A percentile compares a stretch with the other conserved stretches of the same genome.
Evolutionary conservation across 768 basidiomycete genomes (phyloP).

Genomic region (Boletus eberwhitei): DNA sequence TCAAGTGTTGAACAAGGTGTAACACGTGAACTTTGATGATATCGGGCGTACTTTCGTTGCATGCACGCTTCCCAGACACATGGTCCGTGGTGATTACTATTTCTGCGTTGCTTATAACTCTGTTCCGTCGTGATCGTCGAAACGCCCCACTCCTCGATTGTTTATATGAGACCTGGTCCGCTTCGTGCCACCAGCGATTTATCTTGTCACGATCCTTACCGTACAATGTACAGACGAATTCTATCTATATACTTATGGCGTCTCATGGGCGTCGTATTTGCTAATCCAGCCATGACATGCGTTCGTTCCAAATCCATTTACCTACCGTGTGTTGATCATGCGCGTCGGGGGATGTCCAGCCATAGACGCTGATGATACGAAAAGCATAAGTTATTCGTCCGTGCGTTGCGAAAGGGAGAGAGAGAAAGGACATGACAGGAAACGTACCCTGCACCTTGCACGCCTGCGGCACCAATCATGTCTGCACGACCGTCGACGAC

Average conservation of each 20-base stretch:
- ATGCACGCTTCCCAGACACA: constrained; percentile 14
- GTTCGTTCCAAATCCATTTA: constrained; percentile 45
- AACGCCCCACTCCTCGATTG: constrained; percentile 9
- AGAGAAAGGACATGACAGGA: no score
- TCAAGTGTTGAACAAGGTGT: constrained; percentile 59
- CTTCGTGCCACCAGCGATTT: constrained; percentile 10
- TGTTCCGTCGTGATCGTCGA: constrained; percentile 9
- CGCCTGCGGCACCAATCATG: constrained; percentile 62
- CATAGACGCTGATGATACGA: constrained; percentile 15
- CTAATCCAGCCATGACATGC: constrained; percentile 49
- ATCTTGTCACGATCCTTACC: constrained; percentile 30
- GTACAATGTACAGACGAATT: constrained; percentile 28
- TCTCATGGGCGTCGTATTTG: constrained; percentile 26
- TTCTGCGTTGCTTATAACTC: constrained; percentile 13
- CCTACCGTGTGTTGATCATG: constrained; percentile 24
- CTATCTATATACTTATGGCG: constrained; percentile 22
- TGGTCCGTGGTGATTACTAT: constrained; percentile 13
- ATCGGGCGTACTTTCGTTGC: constrained; percentile 17
- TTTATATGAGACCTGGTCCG: constrained; percentile 16
- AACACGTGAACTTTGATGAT: constrained; percentile 46
- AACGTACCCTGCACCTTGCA: constrained; percentile 73
- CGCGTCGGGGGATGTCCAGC: constrained; percentile 8
- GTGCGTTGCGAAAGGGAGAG: no score
- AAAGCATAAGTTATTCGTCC: not conserved
- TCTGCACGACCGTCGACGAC: constrained; percentile 55